Base-by-base conservation (phyloP, 2,329 filamentous ascomycete genomes). In the Trichoderma lentiforme region DNA sequence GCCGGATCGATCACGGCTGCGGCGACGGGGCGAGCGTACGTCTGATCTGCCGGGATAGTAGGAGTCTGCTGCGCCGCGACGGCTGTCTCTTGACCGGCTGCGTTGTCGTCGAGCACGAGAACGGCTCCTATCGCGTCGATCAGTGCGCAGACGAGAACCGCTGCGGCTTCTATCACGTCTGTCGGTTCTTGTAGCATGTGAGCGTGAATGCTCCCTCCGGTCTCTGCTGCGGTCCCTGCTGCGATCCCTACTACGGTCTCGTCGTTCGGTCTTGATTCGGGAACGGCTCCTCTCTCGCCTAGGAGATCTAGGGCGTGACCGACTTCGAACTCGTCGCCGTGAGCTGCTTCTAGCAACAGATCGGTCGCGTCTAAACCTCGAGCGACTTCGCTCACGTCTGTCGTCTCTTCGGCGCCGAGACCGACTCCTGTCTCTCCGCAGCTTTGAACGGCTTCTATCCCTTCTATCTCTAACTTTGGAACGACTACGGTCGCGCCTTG, bases 211-310 rank as follows among this genome's bases (percentile, higher is more conserved):
- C 11, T 78, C 79, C 57, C 79, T 75, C 15, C 66, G 66, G n/a
- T 69, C 66, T 4, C 66, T 56, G 3, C 67, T 70, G 11, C 57
- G 57, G 12, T 69, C 66, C 11, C 66, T 56, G 21, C 67, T 70
- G 30, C 39, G 67, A 18, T 80, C 78, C 21, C 79, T 75, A 12
- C 79, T 82, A 62, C 77, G 77, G 28, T 83, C 81, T 36, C 80
- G 78, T 51, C 78, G 76, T 26, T 80, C 76, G 15, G 71, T 58
- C 43, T 79, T 76, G 11, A 75, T 75, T 14, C 77, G 77, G 63
- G 83, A 83, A 28, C 82, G 81, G 60, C 81, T 84, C 34, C 80
- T 80, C 4, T 81, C 81, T 43, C 81, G 75, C 53, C 81, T 78
- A 24, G 78, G 76, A 8, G 82, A 82, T 56, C 79, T 76, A 7